These are phyloP conservation scores for Lentinula lateritia DNA, from an alignment of 768 basidiomycete species.

Conservation along the genomic window DNA sequence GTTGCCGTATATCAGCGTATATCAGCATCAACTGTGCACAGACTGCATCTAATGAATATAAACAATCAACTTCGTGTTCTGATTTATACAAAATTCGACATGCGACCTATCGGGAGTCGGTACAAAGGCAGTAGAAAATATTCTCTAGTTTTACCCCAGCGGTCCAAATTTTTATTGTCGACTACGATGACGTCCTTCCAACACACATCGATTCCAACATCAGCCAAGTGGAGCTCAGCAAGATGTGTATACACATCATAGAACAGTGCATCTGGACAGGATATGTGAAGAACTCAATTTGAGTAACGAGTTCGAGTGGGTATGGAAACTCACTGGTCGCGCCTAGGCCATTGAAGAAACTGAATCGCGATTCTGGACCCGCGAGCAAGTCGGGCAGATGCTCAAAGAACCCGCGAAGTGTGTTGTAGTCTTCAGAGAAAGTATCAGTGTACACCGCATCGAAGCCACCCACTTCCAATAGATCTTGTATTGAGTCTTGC, in stretches of 20 bases:
- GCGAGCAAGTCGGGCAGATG: conserved; percentile 70
- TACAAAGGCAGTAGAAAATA: conserved; percentile 80
- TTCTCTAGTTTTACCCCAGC: conserved; percentile 72
- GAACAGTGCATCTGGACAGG: conserved; percentile 66
- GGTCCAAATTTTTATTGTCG: conserved; percentile 37
- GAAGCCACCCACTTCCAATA: conserved; percentile 68
- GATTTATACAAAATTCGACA: background rate
- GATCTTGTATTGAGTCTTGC: conserved; percentile 77
- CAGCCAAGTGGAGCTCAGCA: conserved; percentile 79
- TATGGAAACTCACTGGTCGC: conserved; percentile 68
- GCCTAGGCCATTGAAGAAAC: conserved; percentile 96
- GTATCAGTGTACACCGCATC: conserved; percentile 92
- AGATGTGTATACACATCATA: conserved; percentile 90
- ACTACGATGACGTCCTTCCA: conserved; percentile 83
- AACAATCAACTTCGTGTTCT: background rate
- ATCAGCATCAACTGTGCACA: background rate
- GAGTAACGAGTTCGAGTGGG: background rate
- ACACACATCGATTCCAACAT: conserved; percentile 68
- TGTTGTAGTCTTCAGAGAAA: conserved; percentile 83
- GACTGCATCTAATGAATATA: background rate
- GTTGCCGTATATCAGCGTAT: background rate
- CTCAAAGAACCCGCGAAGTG: conserved; percentile 79
- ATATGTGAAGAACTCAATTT: background rate
- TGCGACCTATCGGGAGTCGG: conserved; percentile 48
- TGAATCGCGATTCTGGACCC: conserved; percentile 72